Conservation (phyloP, 2,329 filamentous ascomycete species). For the Fusarium sp. region DNA sequence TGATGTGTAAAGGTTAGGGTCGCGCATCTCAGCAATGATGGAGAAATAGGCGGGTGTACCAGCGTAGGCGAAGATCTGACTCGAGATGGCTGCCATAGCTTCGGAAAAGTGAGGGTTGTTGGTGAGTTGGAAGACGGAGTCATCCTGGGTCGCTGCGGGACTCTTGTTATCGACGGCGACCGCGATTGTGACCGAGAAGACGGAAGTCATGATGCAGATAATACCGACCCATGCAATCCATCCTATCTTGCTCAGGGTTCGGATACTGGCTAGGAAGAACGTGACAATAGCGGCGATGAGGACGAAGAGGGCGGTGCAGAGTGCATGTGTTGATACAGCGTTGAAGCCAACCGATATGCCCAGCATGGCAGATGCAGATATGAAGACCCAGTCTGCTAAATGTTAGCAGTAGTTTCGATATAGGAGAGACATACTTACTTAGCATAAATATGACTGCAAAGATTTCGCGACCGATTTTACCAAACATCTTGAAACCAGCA, state of each 20-base stretch:
- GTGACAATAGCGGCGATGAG: slow-evolving; percentile 48
- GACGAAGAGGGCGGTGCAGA: slow-evolving; percentile 57
- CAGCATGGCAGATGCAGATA: slow-evolving; percentile 57
- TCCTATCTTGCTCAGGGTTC: slow-evolving; percentile 47
- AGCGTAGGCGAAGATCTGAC: slow-evolving; percentile 54
- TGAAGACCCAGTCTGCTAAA: slow-evolving; percentile 44
- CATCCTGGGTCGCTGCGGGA: slow-evolving; percentile 38
- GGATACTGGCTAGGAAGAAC: slow-evolving; percentile 50
- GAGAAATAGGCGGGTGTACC: slow-evolving; percentile 53
- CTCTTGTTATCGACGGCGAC: slow-evolving; percentile 50
- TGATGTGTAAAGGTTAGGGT: slow-evolving; percentile 47
- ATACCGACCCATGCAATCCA: slow-evolving; percentile 52
- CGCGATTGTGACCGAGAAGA: slow-evolving; percentile 48
- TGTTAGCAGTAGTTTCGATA: slow-evolving; percentile 1
- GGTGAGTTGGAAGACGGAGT: slow-evolving; percentile 48
- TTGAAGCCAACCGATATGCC: slow-evolving; percentile 56
- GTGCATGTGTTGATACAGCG: slow-evolving; percentile 52
- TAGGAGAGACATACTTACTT: slow-evolving; percentile 40
- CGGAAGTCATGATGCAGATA: slow-evolving; percentile 45
- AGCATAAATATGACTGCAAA: slow-evolving; percentile 54
- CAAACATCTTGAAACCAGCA: slow-evolving; percentile 61
- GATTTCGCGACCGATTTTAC: slow-evolving; percentile 57
- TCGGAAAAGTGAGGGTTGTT: slow-evolving; percentile 48
- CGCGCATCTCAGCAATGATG: slow-evolving; percentile 51
- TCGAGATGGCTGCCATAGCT: slow-evolving; percentile 49